A percentile compares a stretch with the other conserved stretches of the same genome.
These are phyloP conservation scores for Phlebopus sp. DNA, from an alignment of 1,284 basidiomycete species.

Conservation along the genomic window DNA sequence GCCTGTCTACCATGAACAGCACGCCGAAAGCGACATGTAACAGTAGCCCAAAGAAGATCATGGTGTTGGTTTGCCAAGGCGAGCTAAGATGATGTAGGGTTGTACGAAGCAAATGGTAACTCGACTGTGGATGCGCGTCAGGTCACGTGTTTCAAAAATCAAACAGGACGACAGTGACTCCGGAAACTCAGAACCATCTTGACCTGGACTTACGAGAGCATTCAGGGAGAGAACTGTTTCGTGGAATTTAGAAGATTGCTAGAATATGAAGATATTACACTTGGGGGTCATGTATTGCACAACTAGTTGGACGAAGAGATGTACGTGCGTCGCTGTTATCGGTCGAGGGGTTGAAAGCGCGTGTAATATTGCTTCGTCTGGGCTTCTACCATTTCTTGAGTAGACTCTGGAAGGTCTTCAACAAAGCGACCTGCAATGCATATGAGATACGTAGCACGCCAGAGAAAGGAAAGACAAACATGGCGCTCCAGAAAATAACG, in stretches of 20 bases:
- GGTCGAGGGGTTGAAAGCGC: constrained; percentile 53
- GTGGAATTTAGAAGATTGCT: too few relatives aligned
- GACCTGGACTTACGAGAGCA: background rate
- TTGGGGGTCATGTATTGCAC: background rate
- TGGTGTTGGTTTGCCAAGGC: too few relatives aligned
- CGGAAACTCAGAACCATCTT: background rate
- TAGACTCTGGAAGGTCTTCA: constrained; percentile 87
- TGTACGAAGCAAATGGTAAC: background rate
- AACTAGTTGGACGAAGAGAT: background rate
- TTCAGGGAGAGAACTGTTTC: background rate
- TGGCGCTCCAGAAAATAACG: constrained; percentile 87
- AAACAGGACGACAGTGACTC: too few relatives aligned
- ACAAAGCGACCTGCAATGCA: constrained; percentile 63
- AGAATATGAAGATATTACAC: constrained; percentile 1
- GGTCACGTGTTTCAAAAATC: background rate
- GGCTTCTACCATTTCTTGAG: constrained; percentile 77
- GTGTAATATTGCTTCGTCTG: constrained; percentile 77
- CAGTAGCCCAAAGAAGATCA: background rate
- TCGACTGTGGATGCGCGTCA: background rate
- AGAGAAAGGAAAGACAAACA: constrained; percentile 43
- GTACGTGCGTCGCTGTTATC: constrained; percentile 20
- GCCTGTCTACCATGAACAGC: background rate
- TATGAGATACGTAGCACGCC: too few relatives aligned
- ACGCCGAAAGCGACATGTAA: background rate
- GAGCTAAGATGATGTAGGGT: too few relatives aligned